phyloP scores from a whole-genome alignment of 2,329 filamentous ascomycete genomes.

The Rhinocladiella mackenziei region DNA sequence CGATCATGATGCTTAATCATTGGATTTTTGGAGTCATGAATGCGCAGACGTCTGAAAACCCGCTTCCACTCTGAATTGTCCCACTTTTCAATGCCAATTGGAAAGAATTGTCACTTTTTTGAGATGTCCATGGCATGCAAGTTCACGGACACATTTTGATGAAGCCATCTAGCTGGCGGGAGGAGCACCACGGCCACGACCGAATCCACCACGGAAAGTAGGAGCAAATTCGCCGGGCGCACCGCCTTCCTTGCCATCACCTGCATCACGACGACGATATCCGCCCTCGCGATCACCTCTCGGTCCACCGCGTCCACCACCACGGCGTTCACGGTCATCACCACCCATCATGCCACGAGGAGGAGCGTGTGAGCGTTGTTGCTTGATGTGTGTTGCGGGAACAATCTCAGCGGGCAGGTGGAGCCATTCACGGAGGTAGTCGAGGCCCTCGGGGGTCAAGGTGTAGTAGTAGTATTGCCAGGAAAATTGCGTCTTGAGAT shows the following conservation, averaged over 20 bases:
- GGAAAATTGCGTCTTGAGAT: constrained; percentile 99
- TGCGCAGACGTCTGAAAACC: not conserved
- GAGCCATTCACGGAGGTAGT: constrained; percentile 99
- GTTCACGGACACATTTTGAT: not conserved
- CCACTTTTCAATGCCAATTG: too few relatives aligned
- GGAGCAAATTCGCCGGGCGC: constrained; percentile 89
- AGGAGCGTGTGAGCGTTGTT: constrained; percentile 96
- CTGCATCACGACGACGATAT: constrained; percentile 86
- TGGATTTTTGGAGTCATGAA: not conserved
- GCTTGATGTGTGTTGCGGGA: constrained; percentile 99
- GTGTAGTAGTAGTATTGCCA: constrained; percentile 99
- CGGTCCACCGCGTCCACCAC: constrained; percentile 73
- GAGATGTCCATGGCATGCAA: not conserved
- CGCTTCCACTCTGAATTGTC: not conserved
- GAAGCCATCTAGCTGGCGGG: constrained; percentile 38
- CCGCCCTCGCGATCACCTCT: constrained; percentile 80
- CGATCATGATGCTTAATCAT: not conserved
- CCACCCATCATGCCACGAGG: constrained; percentile 96
- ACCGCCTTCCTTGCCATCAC: constrained; percentile 84
- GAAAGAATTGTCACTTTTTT: too few relatives aligned
- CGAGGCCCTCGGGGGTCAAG: constrained; percentile 97
- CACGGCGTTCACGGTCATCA: constrained; percentile 76
- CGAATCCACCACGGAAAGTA: constrained; percentile 86
- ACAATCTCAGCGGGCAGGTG: constrained; percentile 99
- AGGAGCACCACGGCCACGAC: constrained; percentile 78